Evolutionary conservation across 1,284 basidiomycete species (phyloP), one percentile per base, ranked within the genome.

Genomic region (Jaminaea rosea): DNA sequence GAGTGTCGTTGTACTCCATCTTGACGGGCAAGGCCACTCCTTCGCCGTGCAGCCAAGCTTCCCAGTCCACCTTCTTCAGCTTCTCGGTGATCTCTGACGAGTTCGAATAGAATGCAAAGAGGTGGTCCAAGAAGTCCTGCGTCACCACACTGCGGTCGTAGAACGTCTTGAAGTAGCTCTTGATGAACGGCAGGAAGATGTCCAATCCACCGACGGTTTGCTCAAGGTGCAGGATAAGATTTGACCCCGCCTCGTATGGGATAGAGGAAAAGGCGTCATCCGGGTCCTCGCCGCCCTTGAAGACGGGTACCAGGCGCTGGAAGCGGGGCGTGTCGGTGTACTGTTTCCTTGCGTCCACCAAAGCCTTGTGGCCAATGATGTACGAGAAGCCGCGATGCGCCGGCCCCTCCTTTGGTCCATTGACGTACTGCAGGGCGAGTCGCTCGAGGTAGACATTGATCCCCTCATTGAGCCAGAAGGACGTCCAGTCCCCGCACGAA

Each of bases 401-500:
- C 15, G 87, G 68, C 3, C 71, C 71, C 24, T 67, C 56, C 29
- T 66, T 53, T 26, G 47, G 82, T 6, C 63, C 67, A 69, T 92
- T 83, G 1, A 93, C 77, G 47, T 80, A 78, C 60, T 85, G 79
- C 36, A 86, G 83, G 31, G 94, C 79, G 8, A 94, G 78, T 21
- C 91, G 83, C 75, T 98, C 93, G 46, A 89, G 84, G 72, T 92
- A 96, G 0, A 88, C 92, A 28, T 91, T 94, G 85, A 88, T 94
- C 29, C 89, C 78, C 72, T 78, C 66, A 53, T 75, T 74, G 31
- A 75, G 63, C 74, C 66, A 73, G 55, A 74, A 71, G 10, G 44
- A 47, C 17, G 37, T 13, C 71, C 71, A 73, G 52, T 70, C 65
- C 46, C 66, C 66, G 39, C 67, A 72, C 23, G 65, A 67, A 9